Percentiles rank a stretch among this genome's conserved stretches.
These are phyloP conservation scores for Ambispora gerdemannii DNA, from an alignment of 192 early-diverging fungal species.

Conservation along the genomic window DNA sequence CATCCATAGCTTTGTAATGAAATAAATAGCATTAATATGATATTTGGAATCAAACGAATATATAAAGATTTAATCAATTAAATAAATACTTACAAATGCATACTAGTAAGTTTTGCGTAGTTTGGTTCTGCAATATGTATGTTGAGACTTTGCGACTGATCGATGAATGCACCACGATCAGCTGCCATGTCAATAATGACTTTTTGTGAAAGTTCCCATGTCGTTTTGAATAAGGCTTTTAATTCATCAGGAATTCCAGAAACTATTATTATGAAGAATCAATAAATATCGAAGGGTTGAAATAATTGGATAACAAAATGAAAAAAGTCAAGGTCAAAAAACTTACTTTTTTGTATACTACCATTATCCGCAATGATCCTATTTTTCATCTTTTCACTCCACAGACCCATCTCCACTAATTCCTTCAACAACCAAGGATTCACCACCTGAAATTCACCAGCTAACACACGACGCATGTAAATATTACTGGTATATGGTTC, in stretches of 20 bases:
- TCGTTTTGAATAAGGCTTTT: constrained; percentile 96
- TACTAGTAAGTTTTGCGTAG: constrained; percentile 90
- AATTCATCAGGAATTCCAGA: constrained; percentile 75
- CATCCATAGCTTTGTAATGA: constrained; percentile 68
- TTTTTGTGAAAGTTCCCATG: constrained; percentile 92
- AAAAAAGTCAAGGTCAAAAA: not conserved
- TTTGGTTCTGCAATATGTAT: constrained; percentile 93
- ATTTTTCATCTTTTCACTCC: constrained; percentile 94
- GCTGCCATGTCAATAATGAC: constrained; percentile 95
- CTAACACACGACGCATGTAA: constrained; percentile 92
- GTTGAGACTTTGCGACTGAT: constrained; percentile 95
- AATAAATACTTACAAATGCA: constrained; percentile 72
- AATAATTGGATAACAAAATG: not conserved
- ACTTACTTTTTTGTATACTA: constrained; percentile 63
- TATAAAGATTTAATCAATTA: not conserved
- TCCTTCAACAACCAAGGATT: constrained; percentile 96
- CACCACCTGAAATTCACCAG: constrained; percentile 98
- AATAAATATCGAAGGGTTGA: not conserved
- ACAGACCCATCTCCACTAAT: constrained; percentile 85
- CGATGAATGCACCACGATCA: constrained; percentile 95
- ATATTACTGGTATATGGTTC: constrained; percentile 91
- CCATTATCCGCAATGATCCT: constrained; percentile 90
- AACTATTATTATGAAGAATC: constrained; percentile 37
- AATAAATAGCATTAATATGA: no score
- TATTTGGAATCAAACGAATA: no score